These are phyloP conservation scores for Pythium vanterpoolii DNA, from an alignment of 352 stramenopile species.

Conservation along the genomic window DNA sequence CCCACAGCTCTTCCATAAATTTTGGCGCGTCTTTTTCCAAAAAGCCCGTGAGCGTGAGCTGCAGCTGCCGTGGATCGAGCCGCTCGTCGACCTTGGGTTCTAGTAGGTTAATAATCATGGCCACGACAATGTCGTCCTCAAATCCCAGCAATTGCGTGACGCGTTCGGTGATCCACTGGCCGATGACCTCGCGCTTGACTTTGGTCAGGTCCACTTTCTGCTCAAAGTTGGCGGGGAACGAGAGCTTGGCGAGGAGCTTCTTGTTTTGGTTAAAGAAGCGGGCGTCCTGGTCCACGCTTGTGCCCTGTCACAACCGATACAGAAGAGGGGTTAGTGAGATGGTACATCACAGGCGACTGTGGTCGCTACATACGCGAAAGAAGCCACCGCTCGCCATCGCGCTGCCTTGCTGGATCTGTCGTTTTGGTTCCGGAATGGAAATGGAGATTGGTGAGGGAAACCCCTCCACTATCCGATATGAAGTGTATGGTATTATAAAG, in stretches of 20 bases:
- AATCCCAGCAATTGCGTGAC: conserved; percentile 88
- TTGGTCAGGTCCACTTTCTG: conserved; percentile 84
- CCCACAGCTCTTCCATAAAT: conserved; percentile 91
- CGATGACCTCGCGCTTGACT: conserved; percentile 89
- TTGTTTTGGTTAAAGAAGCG: conserved; percentile 86
- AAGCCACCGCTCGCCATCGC: conserved; percentile 35
- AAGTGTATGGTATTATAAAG: not conserved
- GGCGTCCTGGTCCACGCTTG: conserved; percentile 75
- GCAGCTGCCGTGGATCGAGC: conserved; percentile 83
- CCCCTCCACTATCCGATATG: not conserved
- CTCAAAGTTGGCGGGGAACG: conserved; percentile 76
- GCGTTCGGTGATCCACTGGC: conserved; percentile 85
- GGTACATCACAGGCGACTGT: too few species aligned
- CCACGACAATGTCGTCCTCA: conserved; percentile 91
- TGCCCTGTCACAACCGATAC: conserved; percentile 32
- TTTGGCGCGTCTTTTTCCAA: conserved; percentile 81
- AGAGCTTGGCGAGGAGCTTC: conserved; percentile 85
- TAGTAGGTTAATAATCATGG: conserved; percentile 82
- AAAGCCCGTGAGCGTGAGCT: conserved; percentile 89
- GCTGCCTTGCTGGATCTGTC: conserved; percentile 7
- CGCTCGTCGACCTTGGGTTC: conserved; percentile 69
- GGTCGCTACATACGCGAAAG: conserved; percentile 29
- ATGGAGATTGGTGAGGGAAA: not conserved
- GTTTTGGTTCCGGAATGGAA: not conserved
- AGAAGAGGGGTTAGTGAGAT: not conserved